Evolutionary conservation across 2,329 filamentous ascomycete genomes (phyloP), one percentile per base, ranked within the genome.

Genomic region (Alternaria dauci): DNA sequence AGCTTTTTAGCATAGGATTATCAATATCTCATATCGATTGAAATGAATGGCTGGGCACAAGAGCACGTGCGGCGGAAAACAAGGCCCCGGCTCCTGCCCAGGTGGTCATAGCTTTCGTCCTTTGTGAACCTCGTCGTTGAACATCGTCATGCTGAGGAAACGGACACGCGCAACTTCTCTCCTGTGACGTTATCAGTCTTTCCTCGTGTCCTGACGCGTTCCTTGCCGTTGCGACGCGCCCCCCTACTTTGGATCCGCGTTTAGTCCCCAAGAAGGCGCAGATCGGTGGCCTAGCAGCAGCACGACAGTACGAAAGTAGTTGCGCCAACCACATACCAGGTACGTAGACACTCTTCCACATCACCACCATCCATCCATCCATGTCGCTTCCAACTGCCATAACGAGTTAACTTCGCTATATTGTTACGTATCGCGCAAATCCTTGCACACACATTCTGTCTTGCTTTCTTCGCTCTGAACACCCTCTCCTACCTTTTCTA

Each of bases 101-200:
- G 43, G 47, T 66, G 65, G 66, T 63, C 66, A 69, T 67, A 69
- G 66, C 66, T 62, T 23, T 64, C 44, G 39, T 42, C 23, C 48
- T 58, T 52, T 30, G 43, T 51, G 51, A 32, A 59, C 61, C 62
- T 53, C 41, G 51, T 47, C 51, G 3, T 53, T 52, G 46, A 57
- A 65, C 59, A 59, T 59, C 62, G 63, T 52, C 58, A 67, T 63
- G 55, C 59, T 56, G 20, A 51, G 25, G 11, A 55, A 20, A 46
- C 50, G 38, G 47, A 52, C 59, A 46, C 42, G 51, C 47, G 48
- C 56, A 46, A 51, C 51, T 38, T 36, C 43, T 51, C 51, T 11
- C 47, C 20, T 38, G 47, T 57, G 18, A 36, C 32, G 14, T 47
- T 50, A 6, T 54, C 42, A 30, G 48, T 55, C 47, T 42, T 43